A percentile compares a stretch with the other conserved stretches of the same genome.
Conservation (phyloP, 495 filamentous ascomycete genomes). For the Penicillium paradoxum region DNA sequence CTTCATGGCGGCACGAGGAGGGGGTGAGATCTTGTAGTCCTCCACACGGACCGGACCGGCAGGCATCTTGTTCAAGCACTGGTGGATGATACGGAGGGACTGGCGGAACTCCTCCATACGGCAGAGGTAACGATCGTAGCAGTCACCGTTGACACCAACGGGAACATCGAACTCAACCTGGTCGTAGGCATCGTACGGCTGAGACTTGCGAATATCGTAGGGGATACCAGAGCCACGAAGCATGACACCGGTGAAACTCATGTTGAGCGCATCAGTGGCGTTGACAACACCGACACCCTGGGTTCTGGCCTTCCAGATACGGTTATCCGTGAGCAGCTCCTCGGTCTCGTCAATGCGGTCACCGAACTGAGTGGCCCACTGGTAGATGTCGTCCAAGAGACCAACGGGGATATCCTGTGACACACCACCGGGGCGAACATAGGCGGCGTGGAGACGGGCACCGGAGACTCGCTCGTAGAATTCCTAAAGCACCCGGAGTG, state of each 20-base stretch:
- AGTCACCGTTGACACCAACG: constrained; percentile 94
- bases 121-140: constrained; percentile 98
- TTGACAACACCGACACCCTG: constrained; percentile 87
- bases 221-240: constrained; percentile 95
- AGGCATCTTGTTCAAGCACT: constrained; percentile 99
- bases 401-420: constrained; percentile 92
- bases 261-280: constrained; percentile 89
- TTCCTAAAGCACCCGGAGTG: constrained; percentile 55
- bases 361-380: constrained; percentile 99
- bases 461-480: constrained; percentile 99
- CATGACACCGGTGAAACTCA: constrained; percentile 96
- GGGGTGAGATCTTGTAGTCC: constrained; percentile 98
- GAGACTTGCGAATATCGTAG: constrained; percentile 93
- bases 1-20: constrained; percentile 97
- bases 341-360: constrained; percentile 99
- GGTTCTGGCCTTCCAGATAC: constrained; percentile 95
- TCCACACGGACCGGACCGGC: constrained; percentile 89
- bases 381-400: constrained; percentile 98
- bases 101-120: constrained; percentile 99
- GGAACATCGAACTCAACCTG: constrained; percentile 98
- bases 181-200: constrained; percentile 96
- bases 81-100: constrained; percentile 94
- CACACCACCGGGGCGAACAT: constrained; percentile 96
- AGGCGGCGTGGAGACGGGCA: constrained; percentile 95
- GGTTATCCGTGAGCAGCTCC: constrained; percentile 97